phyloP scores from a whole-genome alignment of 2,329 filamentous ascomycete species.

The Calycina herbarum region DNA sequence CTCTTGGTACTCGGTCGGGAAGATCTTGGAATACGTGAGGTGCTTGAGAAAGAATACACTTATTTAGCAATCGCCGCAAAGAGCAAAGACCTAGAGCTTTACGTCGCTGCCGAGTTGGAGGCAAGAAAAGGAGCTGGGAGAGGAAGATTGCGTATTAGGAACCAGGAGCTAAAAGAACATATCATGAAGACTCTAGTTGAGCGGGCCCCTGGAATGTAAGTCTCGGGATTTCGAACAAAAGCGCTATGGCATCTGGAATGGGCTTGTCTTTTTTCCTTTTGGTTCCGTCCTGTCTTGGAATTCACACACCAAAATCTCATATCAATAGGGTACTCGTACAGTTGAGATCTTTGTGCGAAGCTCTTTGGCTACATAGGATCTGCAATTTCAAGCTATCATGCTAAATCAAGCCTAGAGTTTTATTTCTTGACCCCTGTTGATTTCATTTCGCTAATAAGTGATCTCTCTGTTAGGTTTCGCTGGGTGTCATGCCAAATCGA shows the following conservation, averaged over 20 bases:
- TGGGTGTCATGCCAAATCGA: conserved; percentile 36
- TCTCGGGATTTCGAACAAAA: neutral
- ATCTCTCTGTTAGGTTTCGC: conserved; percentile 26
- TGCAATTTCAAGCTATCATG: neutral
- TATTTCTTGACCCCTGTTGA: no score
- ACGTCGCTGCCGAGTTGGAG: conserved; percentile 27
- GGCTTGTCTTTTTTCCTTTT: no score
- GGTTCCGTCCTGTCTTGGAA: no score
- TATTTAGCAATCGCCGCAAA: conserved; percentile 22
- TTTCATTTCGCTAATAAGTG: no score
- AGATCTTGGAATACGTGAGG: conserved; percentile 18
- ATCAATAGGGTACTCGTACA: no score
- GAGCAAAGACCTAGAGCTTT: conserved; percentile 27
- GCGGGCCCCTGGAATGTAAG: conserved; percentile 9
- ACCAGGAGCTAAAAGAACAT: neutral
- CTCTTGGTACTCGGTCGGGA: conserved; percentile 6
- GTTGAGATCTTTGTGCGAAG: no score
- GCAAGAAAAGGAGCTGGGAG: conserved; percentile 9
- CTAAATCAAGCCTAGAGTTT: no score
- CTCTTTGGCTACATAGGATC: no score
- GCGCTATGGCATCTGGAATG: no score
- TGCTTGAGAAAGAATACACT: neutral
- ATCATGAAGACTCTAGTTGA: conserved; percentile 4
- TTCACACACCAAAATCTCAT: no score
- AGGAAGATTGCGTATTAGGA: conserved; percentile 1